Conservation (phyloP, 2,329 filamentous ascomycete species). For the Sclerotinia spermophila region DNA sequence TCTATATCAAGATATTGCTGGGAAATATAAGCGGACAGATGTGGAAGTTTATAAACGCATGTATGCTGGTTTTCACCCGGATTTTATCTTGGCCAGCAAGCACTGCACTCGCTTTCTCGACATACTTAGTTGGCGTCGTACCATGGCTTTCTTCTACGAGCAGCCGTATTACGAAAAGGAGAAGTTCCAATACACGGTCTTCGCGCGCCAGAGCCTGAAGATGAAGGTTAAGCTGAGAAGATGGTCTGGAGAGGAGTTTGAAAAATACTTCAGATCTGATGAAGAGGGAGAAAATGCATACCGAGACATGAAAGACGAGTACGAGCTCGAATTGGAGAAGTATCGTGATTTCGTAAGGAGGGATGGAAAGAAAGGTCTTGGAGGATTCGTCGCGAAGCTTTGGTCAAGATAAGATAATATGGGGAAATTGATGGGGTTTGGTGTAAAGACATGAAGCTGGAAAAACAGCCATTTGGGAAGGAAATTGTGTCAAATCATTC, state of each 20-base stretch:
- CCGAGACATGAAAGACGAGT: slow-evolving; percentile 10
- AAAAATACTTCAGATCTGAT: slow-evolving; percentile 1
- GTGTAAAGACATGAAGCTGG: background rate
- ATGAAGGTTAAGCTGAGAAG: background rate
- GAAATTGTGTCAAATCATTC: background rate
- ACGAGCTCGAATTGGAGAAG: background rate
- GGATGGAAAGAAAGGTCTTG: background rate
- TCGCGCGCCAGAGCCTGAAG: slow-evolving; percentile 3
- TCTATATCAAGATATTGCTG: slow-evolving; percentile 6
- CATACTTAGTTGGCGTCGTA: slow-evolving; percentile 11
- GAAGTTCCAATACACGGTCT: background rate
- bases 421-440: background rate
- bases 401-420: background rate
- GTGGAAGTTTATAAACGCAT: slow-evolving; percentile 10
- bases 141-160: slow-evolving; percentile 16
- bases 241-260: slow-evolving; percentile 11
- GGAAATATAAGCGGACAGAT: slow-evolving; percentile 12
- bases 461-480: background rate
- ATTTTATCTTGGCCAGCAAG: background rate
- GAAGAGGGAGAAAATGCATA: background rate
- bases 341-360: background rate
- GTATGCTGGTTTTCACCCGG: slow-evolving; percentile 13
- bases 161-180: slow-evolving; percentile 11
- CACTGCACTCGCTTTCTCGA: slow-evolving; percentile 7
- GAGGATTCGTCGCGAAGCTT: slow-evolving; percentile 4